phyloP scores from a whole-genome alignment of 1,284 basidiomycete genomes.

The Bjerkandera adusta region DNA sequence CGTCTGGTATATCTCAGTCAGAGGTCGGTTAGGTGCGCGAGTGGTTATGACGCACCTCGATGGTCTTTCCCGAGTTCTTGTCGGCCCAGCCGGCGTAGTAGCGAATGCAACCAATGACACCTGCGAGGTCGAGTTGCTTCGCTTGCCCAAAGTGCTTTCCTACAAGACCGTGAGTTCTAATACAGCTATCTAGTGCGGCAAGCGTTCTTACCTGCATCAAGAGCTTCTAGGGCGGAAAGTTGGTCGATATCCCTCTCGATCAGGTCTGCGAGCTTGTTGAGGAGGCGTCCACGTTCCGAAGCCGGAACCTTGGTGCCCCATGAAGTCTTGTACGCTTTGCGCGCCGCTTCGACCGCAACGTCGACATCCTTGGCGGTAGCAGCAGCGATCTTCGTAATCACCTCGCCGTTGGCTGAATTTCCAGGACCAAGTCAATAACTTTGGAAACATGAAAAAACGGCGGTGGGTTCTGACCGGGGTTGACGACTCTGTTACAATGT shows the following conservation, averaged over 20 bases:
- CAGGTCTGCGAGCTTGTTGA: constrained; percentile 54
- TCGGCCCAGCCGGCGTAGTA: constrained; percentile 77
- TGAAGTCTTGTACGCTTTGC: constrained; percentile 52
- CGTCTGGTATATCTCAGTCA: no score
- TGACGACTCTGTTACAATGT: constrained; percentile 1
- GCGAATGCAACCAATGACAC: constrained; percentile 73
- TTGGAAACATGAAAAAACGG: no score
- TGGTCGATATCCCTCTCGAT: constrained; percentile 62
- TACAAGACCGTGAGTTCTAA: not conserved
- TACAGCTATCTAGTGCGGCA: not conserved
- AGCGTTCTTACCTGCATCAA: constrained; percentile 42
- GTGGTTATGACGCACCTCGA: no score
- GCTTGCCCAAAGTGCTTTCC: constrained; percentile 79
- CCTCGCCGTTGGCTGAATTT: constrained; percentile 33
- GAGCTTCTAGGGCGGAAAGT: constrained; percentile 57
- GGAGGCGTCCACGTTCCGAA: constrained; percentile 47
- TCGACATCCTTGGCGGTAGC: constrained; percentile 45
- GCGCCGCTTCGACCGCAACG: constrained; percentile 48
- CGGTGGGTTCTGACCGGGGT: constrained; percentile 6
- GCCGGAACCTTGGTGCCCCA: constrained; percentile 57
- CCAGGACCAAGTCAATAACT: not conserved
- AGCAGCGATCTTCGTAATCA: constrained; percentile 42
- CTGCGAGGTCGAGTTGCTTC: constrained; percentile 64
- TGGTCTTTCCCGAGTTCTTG: constrained; percentile 35
- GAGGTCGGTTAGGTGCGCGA: no score